phyloP scores from a whole-genome alignment of 2,329 filamentous ascomycete genomes.

The Metarhizium sp. region DNA sequence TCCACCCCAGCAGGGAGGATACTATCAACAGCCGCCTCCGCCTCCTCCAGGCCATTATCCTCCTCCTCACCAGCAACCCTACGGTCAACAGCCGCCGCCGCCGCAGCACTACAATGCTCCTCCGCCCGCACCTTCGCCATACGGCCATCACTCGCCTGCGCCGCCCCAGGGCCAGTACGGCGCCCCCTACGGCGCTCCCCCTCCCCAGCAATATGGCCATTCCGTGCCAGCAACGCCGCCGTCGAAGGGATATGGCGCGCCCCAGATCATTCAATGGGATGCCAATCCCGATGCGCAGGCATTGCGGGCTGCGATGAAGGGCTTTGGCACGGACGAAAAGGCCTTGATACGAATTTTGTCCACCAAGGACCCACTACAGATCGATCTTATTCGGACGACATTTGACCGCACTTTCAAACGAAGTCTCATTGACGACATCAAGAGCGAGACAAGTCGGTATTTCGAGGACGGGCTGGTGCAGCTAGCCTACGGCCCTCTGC shows the following conservation, averaged over 20 bases:
- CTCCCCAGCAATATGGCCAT: slow-evolving; percentile 26
- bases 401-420: slow-evolving; percentile 58
- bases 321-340: slow-evolving; percentile 82
- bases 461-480: slow-evolving; percentile 68
- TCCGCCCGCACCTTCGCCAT: slow-evolving; percentile 14
- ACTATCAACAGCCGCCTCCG: slow-evolving; percentile 19
- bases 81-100: slow-evolving; percentile 9
- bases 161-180: slow-evolving; percentile 16
- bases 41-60: slow-evolving; percentile 9
- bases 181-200: slow-evolving; percentile 25
- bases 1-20: slow-evolving; percentile 18
- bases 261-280: slow-evolving; percentile 61
- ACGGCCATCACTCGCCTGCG: slow-evolving; percentile 11
- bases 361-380: slow-evolving; percentile 68
- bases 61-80: slow-evolving; percentile 13
- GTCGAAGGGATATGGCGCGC: slow-evolving; percentile 65
- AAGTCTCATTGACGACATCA: slow-evolving; percentile 64
- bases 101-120: slow-evolving; percentile 20
- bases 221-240: slow-evolving; percentile 49
- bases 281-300: slow-evolving; percentile 59
- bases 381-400: slow-evolving; percentile 56
- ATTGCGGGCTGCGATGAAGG: slow-evolving; percentile 80
- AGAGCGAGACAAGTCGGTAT: slow-evolving; percentile 66
- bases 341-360: slow-evolving; percentile 61
- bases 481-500: slow-evolving; percentile 68